A percentile compares a stretch with the other conserved stretches of the same genome.
phyloP scores from a whole-genome alignment of 345 rosid genomes.

The Salix koriyanagi region DNA sequence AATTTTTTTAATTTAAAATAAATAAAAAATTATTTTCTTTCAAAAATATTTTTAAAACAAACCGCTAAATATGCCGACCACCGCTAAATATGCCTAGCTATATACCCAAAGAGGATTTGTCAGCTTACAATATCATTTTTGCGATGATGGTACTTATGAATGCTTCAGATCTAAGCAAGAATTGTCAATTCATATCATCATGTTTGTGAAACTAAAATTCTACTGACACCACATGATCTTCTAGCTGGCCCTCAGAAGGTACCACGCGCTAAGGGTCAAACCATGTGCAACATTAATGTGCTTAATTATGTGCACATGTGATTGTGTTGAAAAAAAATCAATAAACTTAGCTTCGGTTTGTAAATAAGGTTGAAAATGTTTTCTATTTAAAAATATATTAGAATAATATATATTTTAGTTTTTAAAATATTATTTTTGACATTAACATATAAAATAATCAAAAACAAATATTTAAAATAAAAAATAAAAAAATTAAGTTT shows the following conservation, averaged over 20 bases:
- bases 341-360: not conserved
- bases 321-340: not conserved
- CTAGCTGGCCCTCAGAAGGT: not conserved
- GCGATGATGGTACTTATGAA: not conserved
- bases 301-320: too few species aligned
- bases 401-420: too few species aligned
- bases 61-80: too few species aligned
- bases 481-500: too few species aligned
- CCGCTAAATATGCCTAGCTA: not conserved
- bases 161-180: not conserved
- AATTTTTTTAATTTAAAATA: too few species aligned
- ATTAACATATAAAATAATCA: too few species aligned
- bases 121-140: not conserved
- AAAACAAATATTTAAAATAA: too few species aligned
- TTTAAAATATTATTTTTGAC: too few species aligned
- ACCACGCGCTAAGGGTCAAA: not conserved
- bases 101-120: not conserved
- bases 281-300: not conserved
- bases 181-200: not conserved
- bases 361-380: too few species aligned
- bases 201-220: not conserved
- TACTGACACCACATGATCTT: not conserved
- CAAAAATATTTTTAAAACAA: too few species aligned
- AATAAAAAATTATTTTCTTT: too few species aligned
- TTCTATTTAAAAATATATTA: accelerated